phyloP scores from a whole-genome alignment of 1,284 basidiomycete species.

The Cryptococcus floricola region DNA sequence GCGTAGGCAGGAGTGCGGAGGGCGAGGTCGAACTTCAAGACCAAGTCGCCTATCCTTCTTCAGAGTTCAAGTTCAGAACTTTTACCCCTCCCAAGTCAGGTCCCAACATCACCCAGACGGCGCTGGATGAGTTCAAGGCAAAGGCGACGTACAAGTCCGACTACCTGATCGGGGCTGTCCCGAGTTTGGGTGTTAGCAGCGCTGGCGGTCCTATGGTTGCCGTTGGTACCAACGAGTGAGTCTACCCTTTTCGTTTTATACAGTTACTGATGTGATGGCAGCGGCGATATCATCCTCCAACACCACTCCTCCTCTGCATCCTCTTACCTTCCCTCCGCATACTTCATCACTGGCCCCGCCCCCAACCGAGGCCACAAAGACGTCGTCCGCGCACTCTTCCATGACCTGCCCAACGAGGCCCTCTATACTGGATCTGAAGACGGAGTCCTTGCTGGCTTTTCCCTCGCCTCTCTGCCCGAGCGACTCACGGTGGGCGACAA shows the following conservation, averaged over 20 bases:
- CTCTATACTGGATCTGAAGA: constrained; percentile 50
- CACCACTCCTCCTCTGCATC: constrained; percentile 22
- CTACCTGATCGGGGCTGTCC: constrained; percentile 45
- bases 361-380: constrained; percentile 42
- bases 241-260: not conserved
- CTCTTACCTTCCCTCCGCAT: constrained; percentile 40
- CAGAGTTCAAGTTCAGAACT: constrained; percentile 35
- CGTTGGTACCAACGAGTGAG: constrained; percentile 45
- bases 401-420: constrained; percentile 43
- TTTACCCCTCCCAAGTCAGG: constrained; percentile 24
- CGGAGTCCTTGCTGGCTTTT: constrained; percentile 48
- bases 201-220: constrained; percentile 36
- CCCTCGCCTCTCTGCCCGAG: constrained; percentile 31
- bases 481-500: constrained; percentile 38
- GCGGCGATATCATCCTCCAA: constrained; percentile 46
- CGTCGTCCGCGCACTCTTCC: constrained; percentile 46
- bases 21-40: constrained; percentile 40
- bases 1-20: constrained; percentile 28
- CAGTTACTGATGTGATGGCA: constrained; percentile 8
- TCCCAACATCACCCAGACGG: constrained; percentile 25
- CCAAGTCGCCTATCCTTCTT: constrained; percentile 22
- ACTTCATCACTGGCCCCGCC: constrained; percentile 35
- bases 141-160: constrained; percentile 28
- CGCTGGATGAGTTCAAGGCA: constrained; percentile 30
- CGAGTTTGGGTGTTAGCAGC: constrained; percentile 40